phyloP scores from a whole-genome alignment of 768 basidiomycete species.

The Mycena maculata region DNA sequence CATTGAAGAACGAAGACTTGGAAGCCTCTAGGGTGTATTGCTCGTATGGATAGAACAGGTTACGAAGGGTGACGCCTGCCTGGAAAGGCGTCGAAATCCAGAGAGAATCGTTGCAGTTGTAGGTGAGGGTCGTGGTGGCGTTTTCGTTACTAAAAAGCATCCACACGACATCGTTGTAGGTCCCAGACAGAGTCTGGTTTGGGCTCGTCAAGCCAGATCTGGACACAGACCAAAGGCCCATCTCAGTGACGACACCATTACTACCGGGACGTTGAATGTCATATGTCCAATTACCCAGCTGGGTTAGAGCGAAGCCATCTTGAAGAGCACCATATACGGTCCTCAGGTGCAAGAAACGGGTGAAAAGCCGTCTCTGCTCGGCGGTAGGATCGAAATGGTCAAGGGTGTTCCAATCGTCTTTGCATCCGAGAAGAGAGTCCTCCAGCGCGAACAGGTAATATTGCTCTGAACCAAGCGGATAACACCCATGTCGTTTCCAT shows the following conservation, averaged over 20 bases:
- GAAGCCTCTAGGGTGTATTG: conserved; percentile 77
- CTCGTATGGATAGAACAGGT: conserved; percentile 88
- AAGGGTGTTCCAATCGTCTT: conserved; percentile 91
- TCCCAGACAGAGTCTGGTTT: conserved; percentile 72
- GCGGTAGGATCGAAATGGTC: conserved; percentile 96
- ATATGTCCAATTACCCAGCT: conserved; percentile 88
- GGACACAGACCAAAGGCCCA: conserved; percentile 88
- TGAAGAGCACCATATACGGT: conserved; percentile 76
- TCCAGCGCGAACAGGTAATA: conserved; percentile 95
- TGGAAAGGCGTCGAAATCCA: conserved; percentile 88
- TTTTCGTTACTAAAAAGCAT: conserved; percentile 91
- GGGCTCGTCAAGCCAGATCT: conserved; percentile 72
- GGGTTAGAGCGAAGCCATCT: conserved; percentile 87
- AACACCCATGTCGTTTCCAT: conserved; percentile 96
- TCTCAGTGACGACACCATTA: conserved; percentile 81
- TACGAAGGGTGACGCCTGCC: conserved; percentile 70
- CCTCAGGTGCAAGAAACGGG: conserved; percentile 80
- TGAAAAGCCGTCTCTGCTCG: conserved; percentile 77
- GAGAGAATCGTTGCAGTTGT: conserved; percentile 63
- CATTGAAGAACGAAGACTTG: conserved; percentile 67
- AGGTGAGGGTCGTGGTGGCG: conserved; percentile 68
- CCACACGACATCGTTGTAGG: conserved; percentile 78
- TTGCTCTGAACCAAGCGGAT: conserved; percentile 87
- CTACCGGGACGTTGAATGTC: conserved; percentile 86
- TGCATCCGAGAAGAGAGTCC: conserved; percentile 81